A percentile compares a stretch with the other conserved stretches of the same genome.
Evolutionary conservation across 176 grass and related monocot genomes (phyloP).

Genomic region (bread wheat (Triticum aestivum)): DNA sequence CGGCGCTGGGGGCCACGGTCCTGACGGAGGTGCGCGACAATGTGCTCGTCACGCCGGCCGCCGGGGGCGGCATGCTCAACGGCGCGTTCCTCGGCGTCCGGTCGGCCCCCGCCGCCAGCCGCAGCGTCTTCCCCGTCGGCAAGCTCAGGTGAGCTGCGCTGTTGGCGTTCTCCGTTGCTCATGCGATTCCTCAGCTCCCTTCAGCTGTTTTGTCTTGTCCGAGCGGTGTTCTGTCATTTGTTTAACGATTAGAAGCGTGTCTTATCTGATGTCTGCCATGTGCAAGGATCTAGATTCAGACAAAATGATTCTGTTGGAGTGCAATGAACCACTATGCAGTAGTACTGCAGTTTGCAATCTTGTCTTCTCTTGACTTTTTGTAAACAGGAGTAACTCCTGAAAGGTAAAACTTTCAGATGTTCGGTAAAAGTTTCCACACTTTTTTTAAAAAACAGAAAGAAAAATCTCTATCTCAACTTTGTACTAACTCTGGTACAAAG

Average conservation of each 20-base stretch:
- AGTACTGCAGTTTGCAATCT: not conserved
- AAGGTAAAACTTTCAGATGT: not conserved
- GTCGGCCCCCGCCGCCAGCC: conserved; percentile 43
- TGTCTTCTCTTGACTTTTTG: not conserved
- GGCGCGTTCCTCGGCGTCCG: conserved; percentile 72
- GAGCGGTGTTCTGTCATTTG: not conserved
- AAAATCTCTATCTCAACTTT: not conserved
- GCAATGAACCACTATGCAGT: too few species aligned
- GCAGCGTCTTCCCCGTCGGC: conserved; percentile 71
- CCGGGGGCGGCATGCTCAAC: conserved; percentile 43
- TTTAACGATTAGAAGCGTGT: not conserved
- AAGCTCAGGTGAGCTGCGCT: conserved; percentile 63
- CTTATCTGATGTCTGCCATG: not conserved
- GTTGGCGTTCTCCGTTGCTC: not conserved
- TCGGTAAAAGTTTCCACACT: not conserved
- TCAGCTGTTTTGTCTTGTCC: not conserved
- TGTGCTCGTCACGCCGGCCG: conserved; percentile 55
- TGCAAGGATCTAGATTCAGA: not conserved
- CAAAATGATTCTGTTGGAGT: not conserved
- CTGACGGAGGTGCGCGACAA: conserved; percentile 53
- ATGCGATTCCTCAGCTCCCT: not conserved
- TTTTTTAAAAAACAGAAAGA: not conserved
- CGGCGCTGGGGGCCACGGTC: conserved; percentile 50
- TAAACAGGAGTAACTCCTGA: not conserved
- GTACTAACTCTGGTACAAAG: too few species aligned